These are phyloP conservation scores for Davidsoniella neocaledoniae DNA, from an alignment of 2,329 filamentous ascomycete genomes.

Conservation along the genomic window DNA sequence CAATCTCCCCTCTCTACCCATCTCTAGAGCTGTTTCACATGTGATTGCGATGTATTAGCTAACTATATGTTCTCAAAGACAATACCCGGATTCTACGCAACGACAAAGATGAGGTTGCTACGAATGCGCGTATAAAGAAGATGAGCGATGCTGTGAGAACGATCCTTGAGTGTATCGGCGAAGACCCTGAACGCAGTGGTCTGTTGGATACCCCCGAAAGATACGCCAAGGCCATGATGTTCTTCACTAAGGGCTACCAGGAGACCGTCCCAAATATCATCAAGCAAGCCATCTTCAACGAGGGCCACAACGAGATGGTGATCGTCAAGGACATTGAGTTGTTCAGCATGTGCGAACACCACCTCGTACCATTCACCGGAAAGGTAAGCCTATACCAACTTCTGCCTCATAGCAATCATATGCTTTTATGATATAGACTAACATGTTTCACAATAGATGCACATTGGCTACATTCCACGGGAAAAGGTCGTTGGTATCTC, in stretches of 20 bases:
- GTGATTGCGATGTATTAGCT: neutral
- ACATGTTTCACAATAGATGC: slow-evolving; percentile 47
- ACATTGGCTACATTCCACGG: slow-evolving; percentile 93
- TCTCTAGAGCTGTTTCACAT: neutral
- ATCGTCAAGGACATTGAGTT: slow-evolving; percentile 97
- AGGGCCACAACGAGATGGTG: slow-evolving; percentile 92
- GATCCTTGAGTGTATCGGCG: slow-evolving; percentile 51
- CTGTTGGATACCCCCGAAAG: slow-evolving; percentile 57
- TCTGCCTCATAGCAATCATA: neutral
- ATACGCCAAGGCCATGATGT: slow-evolving; percentile 90
- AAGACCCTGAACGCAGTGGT: slow-evolving; percentile 49
- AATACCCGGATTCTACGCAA: slow-evolving; percentile 5
- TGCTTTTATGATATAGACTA: neutral
- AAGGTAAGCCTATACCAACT: slow-evolving; percentile 41
- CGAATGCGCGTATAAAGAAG: slow-evolving; percentile 31
- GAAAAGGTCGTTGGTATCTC: slow-evolving; percentile 87
- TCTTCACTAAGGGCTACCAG: slow-evolving; percentile 93
- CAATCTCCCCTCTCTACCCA: neutral
- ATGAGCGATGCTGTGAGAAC: slow-evolving; percentile 47
- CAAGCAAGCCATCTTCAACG: slow-evolving; percentile 87
- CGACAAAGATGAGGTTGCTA: slow-evolving; percentile 10
- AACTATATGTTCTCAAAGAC: neutral
- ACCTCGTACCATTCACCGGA: slow-evolving; percentile 88
- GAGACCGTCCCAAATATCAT: slow-evolving; percentile 84
- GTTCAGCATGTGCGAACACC: slow-evolving; percentile 89